A percentile compares a stretch with the other conserved stretches of the same genome.
Conservation (phyloP, 1,139 yeast species). For the Yamadazyma aaseri region DNA sequence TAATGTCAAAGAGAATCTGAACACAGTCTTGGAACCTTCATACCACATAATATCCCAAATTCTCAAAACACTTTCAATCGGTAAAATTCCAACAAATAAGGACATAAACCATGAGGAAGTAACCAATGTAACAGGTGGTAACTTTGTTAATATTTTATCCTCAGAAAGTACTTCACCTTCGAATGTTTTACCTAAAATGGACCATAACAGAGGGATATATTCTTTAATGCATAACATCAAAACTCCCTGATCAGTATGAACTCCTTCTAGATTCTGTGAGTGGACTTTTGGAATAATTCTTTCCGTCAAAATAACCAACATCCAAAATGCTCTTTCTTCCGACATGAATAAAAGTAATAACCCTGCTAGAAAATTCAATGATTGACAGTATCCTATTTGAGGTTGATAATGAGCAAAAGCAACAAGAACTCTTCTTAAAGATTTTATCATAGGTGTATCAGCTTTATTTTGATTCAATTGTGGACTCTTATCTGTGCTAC, state of each 20-base stretch:
- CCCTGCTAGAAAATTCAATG: conserved; percentile 89
- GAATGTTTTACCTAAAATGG: conserved; percentile 40
- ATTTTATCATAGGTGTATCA: conserved; percentile 65
- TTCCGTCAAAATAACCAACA: conserved; percentile 88
- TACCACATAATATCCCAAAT: conserved; percentile 95
- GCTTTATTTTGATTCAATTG: conserved; percentile 2
- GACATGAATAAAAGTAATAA: conserved; percentile 75
- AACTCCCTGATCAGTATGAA: conserved; percentile 93
- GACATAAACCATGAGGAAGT: conserved; percentile 99
- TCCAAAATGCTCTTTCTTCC: conserved; percentile 93
- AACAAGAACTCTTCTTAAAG: conserved; percentile 75
- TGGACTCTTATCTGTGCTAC: conserved; percentile 33
- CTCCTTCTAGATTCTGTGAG: conserved; percentile 87
- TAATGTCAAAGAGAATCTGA: conserved; percentile 81
- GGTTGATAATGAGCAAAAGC: conserved; percentile 89
- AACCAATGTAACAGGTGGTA: conserved; percentile 90
- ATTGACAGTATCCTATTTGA: conserved; percentile 92
- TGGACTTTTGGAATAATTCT: conserved; percentile 88
- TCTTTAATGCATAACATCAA: conserved; percentile 83
- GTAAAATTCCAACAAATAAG: conserved; percentile 81
- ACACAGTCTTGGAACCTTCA: conserved; percentile 85
- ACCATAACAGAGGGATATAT: conserved; percentile 82
- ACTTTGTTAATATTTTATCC: conserved; percentile 62
- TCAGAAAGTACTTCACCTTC: conserved; percentile 49
- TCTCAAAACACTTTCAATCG: conserved; percentile 81